Percentiles rank a stretch among this genome's conserved stretches.
These are phyloP conservation scores for Halenospora varia DNA, from an alignment of 495 filamentous ascomycete genomes.

Conservation along the genomic window DNA sequence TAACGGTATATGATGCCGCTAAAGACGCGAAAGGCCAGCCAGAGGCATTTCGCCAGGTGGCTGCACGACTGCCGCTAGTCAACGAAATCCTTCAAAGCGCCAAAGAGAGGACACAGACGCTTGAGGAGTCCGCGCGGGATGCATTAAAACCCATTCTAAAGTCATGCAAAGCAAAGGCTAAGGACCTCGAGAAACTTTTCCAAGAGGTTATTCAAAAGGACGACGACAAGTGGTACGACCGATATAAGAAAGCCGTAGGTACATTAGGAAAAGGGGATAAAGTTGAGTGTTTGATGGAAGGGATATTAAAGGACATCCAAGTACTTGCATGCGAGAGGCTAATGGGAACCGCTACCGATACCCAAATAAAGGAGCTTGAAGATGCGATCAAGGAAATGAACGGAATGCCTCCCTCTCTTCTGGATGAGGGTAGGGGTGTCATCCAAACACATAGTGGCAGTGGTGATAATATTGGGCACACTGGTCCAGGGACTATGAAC, in stretches of 20 bases:
- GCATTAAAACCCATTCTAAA: conserved; percentile 17
- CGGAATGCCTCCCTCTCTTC: conserved; percentile 16
- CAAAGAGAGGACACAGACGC: conserved; percentile 7
- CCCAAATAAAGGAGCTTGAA: conserved; percentile 14
- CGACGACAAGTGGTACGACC: conserved; percentile 15
- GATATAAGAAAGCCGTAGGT: conserved; percentile 22
- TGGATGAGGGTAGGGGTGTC: conserved; percentile 9
- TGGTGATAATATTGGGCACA: too few species aligned
- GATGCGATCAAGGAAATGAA: conserved; percentile 18
- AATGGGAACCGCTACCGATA: conserved; percentile 14
- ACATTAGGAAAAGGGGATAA: conserved; percentile 24
- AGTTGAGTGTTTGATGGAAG: conserved; percentile 29
- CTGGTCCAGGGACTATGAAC: too few species aligned
- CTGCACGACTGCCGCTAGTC: conserved; percentile 25
- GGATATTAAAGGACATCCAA: conserved; percentile 26
- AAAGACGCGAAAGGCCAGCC: conserved; percentile 24
- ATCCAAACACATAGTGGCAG: too few species aligned
- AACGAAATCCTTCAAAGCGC: conserved; percentile 18
- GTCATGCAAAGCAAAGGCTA: conserved; percentile 24
- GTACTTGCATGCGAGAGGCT: conserved; percentile 19
- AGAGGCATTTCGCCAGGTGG: conserved; percentile 26
- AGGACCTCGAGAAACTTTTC: conserved; percentile 23
- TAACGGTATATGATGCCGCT: conserved; percentile 25
- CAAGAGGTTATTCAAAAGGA: conserved; percentile 23
- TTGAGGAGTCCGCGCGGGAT: conserved; percentile 13